A percentile compares a stretch with the other conserved stretches of the same genome.
Conservation (phyloP, 2,329 filamentous ascomycete genomes). For the Colletotrichum paranaense region DNA sequence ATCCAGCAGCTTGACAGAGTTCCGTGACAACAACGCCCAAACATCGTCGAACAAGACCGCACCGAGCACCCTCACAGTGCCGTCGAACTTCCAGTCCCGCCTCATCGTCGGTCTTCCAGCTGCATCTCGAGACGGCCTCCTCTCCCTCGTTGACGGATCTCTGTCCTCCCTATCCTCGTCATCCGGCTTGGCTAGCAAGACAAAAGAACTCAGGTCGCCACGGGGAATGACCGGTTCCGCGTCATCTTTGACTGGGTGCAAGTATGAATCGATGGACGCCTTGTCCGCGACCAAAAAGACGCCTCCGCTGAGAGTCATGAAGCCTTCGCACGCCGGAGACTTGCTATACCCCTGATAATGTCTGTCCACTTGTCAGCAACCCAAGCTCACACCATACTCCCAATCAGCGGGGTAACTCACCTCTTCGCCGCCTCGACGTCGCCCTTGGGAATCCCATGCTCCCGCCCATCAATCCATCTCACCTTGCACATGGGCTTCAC, state of each 20-base stretch:
- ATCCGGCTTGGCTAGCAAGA: conserved; percentile 36
- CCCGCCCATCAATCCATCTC: conserved; percentile 39
- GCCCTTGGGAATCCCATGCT: conserved; percentile 32
- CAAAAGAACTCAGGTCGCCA: conserved; percentile 29
- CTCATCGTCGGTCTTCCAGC: neutral
- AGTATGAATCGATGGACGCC: conserved; percentile 41
- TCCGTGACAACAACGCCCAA: neutral
- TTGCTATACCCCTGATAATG: conserved; percentile 8
- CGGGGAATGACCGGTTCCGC: conserved; percentile 26
- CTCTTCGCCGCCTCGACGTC: conserved; percentile 39
- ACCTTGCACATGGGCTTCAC: conserved; percentile 37
- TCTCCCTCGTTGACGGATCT: neutral
- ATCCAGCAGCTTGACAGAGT: neutral
- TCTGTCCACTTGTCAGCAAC: neutral
- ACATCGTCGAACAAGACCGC: conserved; percentile 20
- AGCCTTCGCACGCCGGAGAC: conserved; percentile 7
- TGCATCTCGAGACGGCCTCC: conserved; percentile 12
- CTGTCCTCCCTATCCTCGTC: neutral
- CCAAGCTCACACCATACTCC: neutral
- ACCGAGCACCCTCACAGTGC: conserved; percentile 13
- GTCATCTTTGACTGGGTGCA: conserved; percentile 19
- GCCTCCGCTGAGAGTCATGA: neutral
- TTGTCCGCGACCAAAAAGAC: conserved; percentile 41
- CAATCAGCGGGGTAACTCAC: conserved; percentile 21
- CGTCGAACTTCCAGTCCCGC: neutral